phyloP scores from a whole-genome alignment of 176 grass and related monocot genomes.

The Musa schizocarpa region DNA sequence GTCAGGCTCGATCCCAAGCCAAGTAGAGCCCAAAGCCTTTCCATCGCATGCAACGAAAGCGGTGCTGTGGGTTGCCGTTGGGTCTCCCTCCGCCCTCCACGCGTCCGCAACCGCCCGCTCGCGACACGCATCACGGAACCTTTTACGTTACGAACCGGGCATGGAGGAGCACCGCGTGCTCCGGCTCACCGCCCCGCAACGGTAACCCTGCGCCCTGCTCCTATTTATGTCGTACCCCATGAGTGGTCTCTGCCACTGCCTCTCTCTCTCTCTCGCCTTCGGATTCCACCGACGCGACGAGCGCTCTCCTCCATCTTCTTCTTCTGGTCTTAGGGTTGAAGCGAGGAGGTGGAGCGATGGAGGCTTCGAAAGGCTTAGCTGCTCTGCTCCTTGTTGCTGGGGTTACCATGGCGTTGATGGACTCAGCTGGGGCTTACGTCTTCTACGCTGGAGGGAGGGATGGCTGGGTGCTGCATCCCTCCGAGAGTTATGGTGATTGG shows the following conservation, averaged over 20 bases:
- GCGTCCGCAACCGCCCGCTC: not conserved
- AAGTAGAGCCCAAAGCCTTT: not conserved
- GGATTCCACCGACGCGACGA: too few species aligned
- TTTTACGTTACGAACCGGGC: not conserved
- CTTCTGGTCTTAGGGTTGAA: too few species aligned
- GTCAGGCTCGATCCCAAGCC: not conserved
- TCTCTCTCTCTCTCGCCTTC: not conserved
- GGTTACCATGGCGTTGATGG: conserved; percentile 20
- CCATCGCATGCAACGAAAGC: not conserved
- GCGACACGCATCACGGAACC: not conserved
- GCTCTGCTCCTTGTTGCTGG: not conserved
- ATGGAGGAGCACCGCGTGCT: not conserved
- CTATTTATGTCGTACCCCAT: not conserved
- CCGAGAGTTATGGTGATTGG: conserved; percentile 78
- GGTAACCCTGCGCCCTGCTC: not conserved
- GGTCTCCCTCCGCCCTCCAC: conserved; percentile 8
- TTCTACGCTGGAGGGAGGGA: conserved; percentile 62
- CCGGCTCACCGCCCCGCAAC: not conserved
- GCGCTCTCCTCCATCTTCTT: too few species aligned
- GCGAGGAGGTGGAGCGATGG: not conserved
- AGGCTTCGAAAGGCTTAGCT: not conserved
- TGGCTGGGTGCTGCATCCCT: conserved; percentile 64
- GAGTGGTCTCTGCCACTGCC: not conserved
- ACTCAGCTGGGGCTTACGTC: conserved; percentile 39
- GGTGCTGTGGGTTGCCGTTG: not conserved